These are phyloP conservation scores for Sanghuangporus weigelae DNA, from an alignment of 1,284 basidiomycete species.

Conservation along the genomic window DNA sequence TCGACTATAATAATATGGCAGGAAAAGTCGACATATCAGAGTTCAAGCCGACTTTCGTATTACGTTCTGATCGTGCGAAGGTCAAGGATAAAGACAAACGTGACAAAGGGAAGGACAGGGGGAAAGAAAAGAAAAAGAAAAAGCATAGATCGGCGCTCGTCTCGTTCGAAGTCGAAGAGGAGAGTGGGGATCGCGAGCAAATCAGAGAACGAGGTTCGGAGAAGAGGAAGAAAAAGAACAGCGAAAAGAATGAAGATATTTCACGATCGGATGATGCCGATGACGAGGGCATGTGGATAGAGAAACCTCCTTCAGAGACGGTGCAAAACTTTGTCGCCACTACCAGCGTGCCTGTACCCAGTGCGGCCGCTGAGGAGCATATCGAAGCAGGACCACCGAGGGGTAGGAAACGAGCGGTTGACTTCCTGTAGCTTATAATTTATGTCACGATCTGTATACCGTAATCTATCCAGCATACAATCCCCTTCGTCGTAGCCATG, in stretches of 20 bases:
- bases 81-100: constrained; percentile 32
- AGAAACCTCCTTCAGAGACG: constrained; percentile 46
- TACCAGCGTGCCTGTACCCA: not conserved
- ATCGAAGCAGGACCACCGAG: constrained; percentile 28
- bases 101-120: constrained; percentile 39
- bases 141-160: constrained; percentile 31
- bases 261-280: constrained; percentile 34
- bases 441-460: not conserved
- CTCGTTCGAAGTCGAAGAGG: constrained; percentile 34
- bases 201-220: constrained; percentile 21
- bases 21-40: constrained; percentile 47
- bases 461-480: not conserved
- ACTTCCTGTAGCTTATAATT: constrained; percentile 20
- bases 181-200: constrained; percentile 10
- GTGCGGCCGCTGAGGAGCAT: not conserved
- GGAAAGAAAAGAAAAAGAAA: constrained; percentile 36
- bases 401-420: constrained; percentile 23
- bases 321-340: constrained; percentile 25
- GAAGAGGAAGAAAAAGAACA: constrained; percentile 27
- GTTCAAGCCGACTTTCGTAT: constrained; percentile 81
- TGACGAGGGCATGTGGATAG: constrained; percentile 57
- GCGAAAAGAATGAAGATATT: constrained; percentile 21
- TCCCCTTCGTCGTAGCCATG: not conserved
- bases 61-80: constrained; percentile 37
- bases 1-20: constrained; percentile 22